Percentiles rank a stretch among this genome's conserved stretches.
phyloP scores from a whole-genome alignment of 2,329 filamentous ascomycete genomes.

The Colletotrichum sp. region DNA sequence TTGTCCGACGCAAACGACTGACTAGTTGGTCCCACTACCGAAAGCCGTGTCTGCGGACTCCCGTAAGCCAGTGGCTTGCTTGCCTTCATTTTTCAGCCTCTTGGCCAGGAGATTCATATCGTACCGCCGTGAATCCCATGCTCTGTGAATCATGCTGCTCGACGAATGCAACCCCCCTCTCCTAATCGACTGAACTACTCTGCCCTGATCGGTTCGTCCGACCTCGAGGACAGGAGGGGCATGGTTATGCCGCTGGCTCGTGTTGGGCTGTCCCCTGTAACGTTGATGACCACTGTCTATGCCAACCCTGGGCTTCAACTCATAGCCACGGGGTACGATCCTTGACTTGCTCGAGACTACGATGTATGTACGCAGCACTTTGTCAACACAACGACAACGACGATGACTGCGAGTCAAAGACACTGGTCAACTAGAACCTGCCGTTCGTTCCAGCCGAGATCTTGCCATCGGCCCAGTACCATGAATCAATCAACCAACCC shows the following conservation, averaged over 20 bases:
- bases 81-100: neutral
- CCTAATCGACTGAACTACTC: neutral
- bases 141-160: neutral
- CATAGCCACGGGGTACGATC: neutral
- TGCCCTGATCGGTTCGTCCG: constrained; percentile 5
- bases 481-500: neutral
- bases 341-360: neutral
- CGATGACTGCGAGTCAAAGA: neutral
- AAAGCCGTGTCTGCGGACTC: constrained; percentile 9
- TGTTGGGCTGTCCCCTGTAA: neutral
- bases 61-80: neutral
- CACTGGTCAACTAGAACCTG: neutral
- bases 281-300: neutral
- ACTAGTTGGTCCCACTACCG: neutral
- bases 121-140: neutral
- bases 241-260: neutral
- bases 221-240: neutral
- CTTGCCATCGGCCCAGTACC: neutral
- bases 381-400: neutral
- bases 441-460: neutral
- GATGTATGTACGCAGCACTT: neutral
- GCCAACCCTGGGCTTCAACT: neutral
- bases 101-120: neutral
- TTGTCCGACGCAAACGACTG: neutral
- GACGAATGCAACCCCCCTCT: neutral